Conservation (phyloP, 257 asterid genomes). For the Solanum chiquidenum region DNA sequence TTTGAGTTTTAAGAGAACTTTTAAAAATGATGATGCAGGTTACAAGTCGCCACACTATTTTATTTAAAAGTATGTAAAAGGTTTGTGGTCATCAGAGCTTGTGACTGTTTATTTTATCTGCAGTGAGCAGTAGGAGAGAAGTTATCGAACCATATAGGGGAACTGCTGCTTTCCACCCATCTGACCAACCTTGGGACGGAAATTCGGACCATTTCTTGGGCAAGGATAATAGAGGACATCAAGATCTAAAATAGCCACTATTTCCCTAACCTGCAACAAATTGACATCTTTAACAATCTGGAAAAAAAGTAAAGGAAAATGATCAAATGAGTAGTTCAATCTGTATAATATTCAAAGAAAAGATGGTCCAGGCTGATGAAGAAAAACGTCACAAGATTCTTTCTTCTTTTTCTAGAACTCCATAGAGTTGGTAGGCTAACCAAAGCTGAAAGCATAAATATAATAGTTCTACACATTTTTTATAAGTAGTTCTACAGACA, state of each 20-base stretch:
- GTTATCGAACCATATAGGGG: conserved; percentile 70
- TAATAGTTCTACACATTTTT: background rate
- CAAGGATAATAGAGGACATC: conserved; percentile 89
- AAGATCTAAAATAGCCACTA: conserved; percentile 75
- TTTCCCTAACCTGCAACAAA: conserved; percentile 72
- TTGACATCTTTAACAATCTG: background rate
- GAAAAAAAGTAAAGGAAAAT: background rate
- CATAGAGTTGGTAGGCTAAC: background rate
- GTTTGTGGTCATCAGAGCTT: background rate
- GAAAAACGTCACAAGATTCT: background rate
- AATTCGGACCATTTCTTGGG: conserved; percentile 85
- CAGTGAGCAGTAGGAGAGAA: background rate
- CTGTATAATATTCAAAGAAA: background rate
- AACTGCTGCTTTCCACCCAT: conserved; percentile 83
- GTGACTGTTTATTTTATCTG: background rate
- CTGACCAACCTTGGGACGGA: conserved; percentile 66
- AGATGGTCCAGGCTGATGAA: background rate
- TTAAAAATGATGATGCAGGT: background rate
- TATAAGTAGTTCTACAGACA: background rate
- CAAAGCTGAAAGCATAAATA: background rate
- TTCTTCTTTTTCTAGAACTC: background rate
- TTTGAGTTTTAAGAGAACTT: background rate
- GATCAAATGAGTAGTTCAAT: background rate
- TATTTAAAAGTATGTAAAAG: background rate
- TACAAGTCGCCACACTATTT: background rate